Conservation (phyloP, 495 filamentous ascomycete genomes). For the Trichoderma gamsii region DNA sequence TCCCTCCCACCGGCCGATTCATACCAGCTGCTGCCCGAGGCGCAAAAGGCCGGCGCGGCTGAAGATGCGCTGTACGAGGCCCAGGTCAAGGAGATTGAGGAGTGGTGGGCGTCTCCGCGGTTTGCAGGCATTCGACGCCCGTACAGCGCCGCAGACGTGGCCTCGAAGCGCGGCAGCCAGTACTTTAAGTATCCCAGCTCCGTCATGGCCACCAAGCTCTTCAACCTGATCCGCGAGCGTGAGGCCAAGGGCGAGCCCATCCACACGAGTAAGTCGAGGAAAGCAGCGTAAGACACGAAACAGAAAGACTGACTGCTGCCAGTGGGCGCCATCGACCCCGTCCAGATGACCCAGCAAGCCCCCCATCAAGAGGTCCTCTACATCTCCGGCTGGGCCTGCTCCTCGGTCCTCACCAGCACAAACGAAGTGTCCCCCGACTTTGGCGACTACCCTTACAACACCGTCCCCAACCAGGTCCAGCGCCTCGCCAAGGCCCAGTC, state of each 20-base stretch:
- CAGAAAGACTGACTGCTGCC: background rate
- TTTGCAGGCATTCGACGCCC: conserved; percentile 86
- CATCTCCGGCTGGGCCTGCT: conserved; percentile 95
- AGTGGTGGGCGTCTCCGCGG: conserved; percentile 80
- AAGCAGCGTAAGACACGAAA: background rate
- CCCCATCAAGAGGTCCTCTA: conserved; percentile 93
- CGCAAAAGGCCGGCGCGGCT: conserved; percentile 63
- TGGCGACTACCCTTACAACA: conserved; percentile 98
- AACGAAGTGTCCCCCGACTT: conserved; percentile 97
- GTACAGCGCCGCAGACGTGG: conserved; percentile 84
- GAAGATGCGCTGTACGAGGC: conserved; percentile 77
- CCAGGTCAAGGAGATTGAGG: conserved; percentile 73
- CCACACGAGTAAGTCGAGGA: conserved; percentile 65
- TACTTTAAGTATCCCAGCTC: conserved; percentile 85
- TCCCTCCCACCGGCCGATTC: conserved; percentile 58
- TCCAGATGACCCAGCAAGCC: conserved; percentile 99
- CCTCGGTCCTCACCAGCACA: conserved; percentile 80
- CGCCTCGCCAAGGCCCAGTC: conserved; percentile 92
- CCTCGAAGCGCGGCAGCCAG: conserved; percentile 82
- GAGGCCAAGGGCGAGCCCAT: conserved; percentile 75
- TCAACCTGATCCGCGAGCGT: conserved; percentile 74
- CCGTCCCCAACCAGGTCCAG: conserved; percentile 96
- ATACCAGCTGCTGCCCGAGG: conserved; percentile 72
- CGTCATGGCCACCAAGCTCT: conserved; percentile 89
- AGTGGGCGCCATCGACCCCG: conserved; percentile 97